Percentiles rank a stretch among this genome's conserved stretches.
phyloP scores from a whole-genome alignment of 2,329 filamentous ascomycete species.

The Biscogniauxia marginata region DNA sequence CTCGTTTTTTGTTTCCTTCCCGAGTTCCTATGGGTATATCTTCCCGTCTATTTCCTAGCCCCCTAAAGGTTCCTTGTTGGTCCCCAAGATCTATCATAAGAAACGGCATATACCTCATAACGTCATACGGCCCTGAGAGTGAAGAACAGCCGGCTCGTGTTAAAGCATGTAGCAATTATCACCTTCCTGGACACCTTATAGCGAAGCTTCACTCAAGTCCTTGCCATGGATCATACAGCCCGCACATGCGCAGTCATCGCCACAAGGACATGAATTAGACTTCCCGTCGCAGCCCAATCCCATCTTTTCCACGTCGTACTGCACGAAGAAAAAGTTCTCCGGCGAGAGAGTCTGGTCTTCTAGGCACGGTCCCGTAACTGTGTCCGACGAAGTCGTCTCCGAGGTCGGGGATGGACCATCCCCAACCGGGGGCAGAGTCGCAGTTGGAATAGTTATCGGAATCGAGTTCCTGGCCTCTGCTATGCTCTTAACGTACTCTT shows the following conservation, averaged over 20 bases:
- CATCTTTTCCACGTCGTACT: conserved; percentile 49
- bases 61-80: too few species aligned
- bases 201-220: background rate
- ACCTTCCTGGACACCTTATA: too few species aligned
- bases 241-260: conserved; percentile 58
- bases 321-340: conserved; percentile 60
- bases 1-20: too few species aligned
- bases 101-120: too few species aligned
- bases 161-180: too few species aligned
- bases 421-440: conserved; percentile 44
- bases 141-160: too few species aligned
- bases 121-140: too few species aligned
- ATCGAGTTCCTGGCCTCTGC: background rate
- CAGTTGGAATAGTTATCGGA: background rate
- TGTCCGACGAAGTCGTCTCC: conserved; percentile 47
- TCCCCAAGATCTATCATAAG: too few species aligned
- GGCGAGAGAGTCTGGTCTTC: conserved; percentile 27
- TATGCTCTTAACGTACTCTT: background rate
- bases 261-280: conserved; percentile 53
- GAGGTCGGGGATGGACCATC: conserved; percentile 45
- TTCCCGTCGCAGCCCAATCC: conserved; percentile 48
- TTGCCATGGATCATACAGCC: conserved; percentile 53
- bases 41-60: too few species aligned
- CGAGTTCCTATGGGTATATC: too few species aligned
- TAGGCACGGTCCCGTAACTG: conserved; percentile 7